These are phyloP conservation scores for Fusarium pseudoanthophilum DNA, from an alignment of 2,329 filamentous ascomycete species.

Conservation along the genomic window DNA sequence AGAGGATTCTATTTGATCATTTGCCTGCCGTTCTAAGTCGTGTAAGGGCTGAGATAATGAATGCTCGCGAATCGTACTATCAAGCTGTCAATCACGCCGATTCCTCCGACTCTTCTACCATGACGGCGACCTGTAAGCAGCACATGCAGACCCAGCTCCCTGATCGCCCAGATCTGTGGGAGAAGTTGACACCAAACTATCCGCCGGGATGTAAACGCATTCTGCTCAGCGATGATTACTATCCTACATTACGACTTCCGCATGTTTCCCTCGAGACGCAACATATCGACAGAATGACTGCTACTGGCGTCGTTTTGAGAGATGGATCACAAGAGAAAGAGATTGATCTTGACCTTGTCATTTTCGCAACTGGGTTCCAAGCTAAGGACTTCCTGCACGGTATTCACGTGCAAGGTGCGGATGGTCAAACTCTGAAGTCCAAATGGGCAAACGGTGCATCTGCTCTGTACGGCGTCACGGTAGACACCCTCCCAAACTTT, in stretches of 20 bases:
- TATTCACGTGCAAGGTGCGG: fast-evolving
- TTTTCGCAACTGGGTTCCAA: neutral
- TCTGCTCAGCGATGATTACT: neutral
- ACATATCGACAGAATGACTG: neutral
- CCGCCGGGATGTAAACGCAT: neutral
- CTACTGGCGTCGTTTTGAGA: neutral
- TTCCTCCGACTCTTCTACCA: neutral
- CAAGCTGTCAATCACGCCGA: neutral
- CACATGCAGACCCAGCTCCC: neutral
- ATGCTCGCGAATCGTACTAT: neutral
- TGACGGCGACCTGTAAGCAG: neutral
- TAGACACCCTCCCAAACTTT: neutral
- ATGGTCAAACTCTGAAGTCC: fast-evolving
- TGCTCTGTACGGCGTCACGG: neutral
- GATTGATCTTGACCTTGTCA: neutral
- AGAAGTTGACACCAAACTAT: neutral
- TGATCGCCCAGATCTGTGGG: neutral
- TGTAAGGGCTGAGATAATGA: neutral
- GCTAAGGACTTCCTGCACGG: neutral
- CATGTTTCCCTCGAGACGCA: neutral
- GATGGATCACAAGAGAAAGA: neutral
- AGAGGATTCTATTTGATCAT: neutral
- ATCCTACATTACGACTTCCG: neutral
- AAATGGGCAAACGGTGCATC: neutral
- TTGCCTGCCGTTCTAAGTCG: fast-evolving